These are phyloP conservation scores for Lentinula aciculospora DNA, from an alignment of 768 basidiomycete genomes.

Conservation along the genomic window DNA sequence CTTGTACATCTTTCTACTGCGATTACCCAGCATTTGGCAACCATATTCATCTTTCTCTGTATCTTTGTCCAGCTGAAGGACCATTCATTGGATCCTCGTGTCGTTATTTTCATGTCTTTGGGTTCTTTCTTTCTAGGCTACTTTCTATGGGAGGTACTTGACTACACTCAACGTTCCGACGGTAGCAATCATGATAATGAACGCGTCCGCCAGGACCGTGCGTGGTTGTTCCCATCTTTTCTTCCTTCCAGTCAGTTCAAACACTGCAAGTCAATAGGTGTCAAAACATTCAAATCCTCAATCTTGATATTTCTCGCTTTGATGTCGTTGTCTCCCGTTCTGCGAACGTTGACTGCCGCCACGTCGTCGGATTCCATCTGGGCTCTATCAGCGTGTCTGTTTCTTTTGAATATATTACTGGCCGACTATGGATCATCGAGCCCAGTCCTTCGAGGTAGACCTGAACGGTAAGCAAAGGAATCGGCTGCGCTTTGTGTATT, in stretches of 20 bases:
- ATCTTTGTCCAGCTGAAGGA: slow-evolving; percentile 72
- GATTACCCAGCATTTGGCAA: slow-evolving; percentile 80
- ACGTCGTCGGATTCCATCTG: slow-evolving; percentile 97
- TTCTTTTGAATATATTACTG: slow-evolving; percentile 75
- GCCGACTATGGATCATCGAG: slow-evolving; percentile 67
- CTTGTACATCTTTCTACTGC: slow-evolving; percentile 66
- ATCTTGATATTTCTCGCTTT: slow-evolving; percentile 85
- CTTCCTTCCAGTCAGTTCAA: not conserved
- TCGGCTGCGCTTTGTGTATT: not conserved
- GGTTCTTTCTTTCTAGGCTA: slow-evolving; percentile 57
- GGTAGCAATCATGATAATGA: slow-evolving; percentile 15
- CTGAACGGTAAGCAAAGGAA: slow-evolving; percentile 48
- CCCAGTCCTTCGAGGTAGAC: slow-evolving; percentile 31
- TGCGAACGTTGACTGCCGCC: slow-evolving; percentile 88
- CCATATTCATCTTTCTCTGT: slow-evolving; percentile 76
- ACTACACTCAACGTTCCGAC: slow-evolving; percentile 23
- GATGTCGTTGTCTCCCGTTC: slow-evolving; percentile 85
- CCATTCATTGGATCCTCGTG: slow-evolving; percentile 58
- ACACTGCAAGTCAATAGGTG: slow-evolving; percentile 34
- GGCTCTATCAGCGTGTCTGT: slow-evolving; percentile 85
- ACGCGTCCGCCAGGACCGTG: slow-evolving; percentile 3
- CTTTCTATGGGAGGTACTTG: slow-evolving; percentile 49
- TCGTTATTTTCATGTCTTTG: slow-evolving; percentile 61
- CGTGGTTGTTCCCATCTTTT: not conserved
- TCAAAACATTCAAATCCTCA: slow-evolving; percentile 73